A percentile compares a stretch with the other conserved stretches of the same genome.
phyloP scores from a whole-genome alignment of 2,329 filamentous ascomycete species.

The Cladosporium austrohemisphaericum region DNA sequence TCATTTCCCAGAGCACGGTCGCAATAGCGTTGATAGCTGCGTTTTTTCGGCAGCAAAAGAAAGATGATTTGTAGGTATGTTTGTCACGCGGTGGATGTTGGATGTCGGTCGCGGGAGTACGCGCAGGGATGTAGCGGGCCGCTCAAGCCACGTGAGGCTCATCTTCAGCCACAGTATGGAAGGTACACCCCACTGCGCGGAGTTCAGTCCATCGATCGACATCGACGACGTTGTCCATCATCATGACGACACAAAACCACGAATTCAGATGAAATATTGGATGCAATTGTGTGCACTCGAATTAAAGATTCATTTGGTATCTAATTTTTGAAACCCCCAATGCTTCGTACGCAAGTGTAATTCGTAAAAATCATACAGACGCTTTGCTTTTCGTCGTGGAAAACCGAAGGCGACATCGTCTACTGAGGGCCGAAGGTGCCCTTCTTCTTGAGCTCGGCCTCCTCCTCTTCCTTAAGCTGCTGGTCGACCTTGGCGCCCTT shows the following conservation, averaged over 20 bases:
- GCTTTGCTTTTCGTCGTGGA: slow-evolving; percentile 14
- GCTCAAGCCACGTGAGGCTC: not conserved
- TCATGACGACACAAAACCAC: not conserved
- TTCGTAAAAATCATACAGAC: slow-evolving; percentile 13
- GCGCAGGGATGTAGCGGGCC: not conserved
- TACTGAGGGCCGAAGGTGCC: slow-evolving; percentile 39
- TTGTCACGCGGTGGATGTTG: not conserved
- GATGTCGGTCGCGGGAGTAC: not conserved
- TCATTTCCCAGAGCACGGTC: not conserved
- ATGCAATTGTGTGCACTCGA: slow-evolving; percentile 3
- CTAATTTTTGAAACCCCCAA: slow-evolving; percentile 11
- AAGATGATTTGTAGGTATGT: not conserved
- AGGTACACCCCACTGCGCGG: too few relatives aligned
- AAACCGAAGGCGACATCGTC: slow-evolving; percentile 6
- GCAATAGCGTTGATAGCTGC: not conserved
- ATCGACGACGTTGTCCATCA: not conserved
- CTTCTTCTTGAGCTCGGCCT: slow-evolving; percentile 61
- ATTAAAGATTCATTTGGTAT: slow-evolving; percentile 13
- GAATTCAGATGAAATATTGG: not conserved
- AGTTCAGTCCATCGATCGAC: not conserved
- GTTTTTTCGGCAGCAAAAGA: not conserved
- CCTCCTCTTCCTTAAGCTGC: slow-evolving; percentile 64
- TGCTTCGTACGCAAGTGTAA: slow-evolving; percentile 10
- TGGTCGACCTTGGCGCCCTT: slow-evolving; percentile 70
- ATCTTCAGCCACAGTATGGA: not conserved